A percentile compares a stretch with the other conserved stretches of the same genome.
Evolutionary conservation across 2,329 filamentous ascomycete species (phyloP).

Genomic region (Ramularia endophylla): DNA sequence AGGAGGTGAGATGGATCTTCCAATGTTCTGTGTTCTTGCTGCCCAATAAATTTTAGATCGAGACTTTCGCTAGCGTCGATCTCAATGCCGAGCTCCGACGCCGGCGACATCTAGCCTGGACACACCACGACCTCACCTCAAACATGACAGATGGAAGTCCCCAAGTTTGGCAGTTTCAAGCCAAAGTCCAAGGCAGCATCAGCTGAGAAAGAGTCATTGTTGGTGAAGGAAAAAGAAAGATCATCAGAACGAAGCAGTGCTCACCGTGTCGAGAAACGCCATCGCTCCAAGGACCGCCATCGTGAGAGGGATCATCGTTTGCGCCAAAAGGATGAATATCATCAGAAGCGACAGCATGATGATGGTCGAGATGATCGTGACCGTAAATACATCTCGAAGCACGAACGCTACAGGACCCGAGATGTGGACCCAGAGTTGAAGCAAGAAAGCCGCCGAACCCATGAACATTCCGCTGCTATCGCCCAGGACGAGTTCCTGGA

Average conservation of each 20-base stretch:
- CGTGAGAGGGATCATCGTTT: conserved; percentile 1
- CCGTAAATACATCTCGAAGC: neutral
- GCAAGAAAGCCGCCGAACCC: conserved; percentile 5
- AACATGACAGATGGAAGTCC: conserved; percentile 38
- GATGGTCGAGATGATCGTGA: neutral
- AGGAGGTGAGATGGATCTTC: no score
- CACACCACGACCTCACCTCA: neutral
- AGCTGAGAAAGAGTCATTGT: conserved; percentile 11
- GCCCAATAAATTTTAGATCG: no score
- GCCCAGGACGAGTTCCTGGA: conserved; percentile 16
- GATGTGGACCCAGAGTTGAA: conserved; percentile 1
- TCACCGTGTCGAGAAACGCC: neutral
- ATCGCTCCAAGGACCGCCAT: neutral
- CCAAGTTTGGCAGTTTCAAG: conserved; percentile 72
- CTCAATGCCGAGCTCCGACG: no score
- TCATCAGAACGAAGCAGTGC: no score
- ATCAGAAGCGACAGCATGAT: conserved; percentile 1
- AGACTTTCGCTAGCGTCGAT: no score
- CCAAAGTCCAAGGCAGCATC: conserved; percentile 35
- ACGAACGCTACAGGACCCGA: neutral
- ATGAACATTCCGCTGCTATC: neutral
- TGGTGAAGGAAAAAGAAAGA: conserved; percentile 8
- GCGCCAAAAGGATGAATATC: no score
- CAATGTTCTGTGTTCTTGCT: no score
- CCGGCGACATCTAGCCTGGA: no score